Evolutionary conservation across 148 eudicot genomes (phyloP), one percentile per base, ranked within the genome.

Genomic region (Euryodendron excelsum): DNA sequence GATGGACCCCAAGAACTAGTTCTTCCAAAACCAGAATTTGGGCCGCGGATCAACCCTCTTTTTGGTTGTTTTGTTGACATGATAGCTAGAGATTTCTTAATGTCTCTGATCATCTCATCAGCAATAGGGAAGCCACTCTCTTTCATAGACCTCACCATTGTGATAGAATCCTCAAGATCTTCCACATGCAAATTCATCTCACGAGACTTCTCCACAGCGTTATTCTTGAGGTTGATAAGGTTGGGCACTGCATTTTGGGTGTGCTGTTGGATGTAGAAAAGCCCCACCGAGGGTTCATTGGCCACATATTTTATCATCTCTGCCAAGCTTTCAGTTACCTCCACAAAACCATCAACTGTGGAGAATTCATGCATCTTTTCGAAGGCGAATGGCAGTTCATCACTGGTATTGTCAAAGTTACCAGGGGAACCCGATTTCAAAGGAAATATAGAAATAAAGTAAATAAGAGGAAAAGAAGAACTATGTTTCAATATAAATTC

Each of bases 221-320:
- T 87, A 76, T 87, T 91, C 75, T 82, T 92, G 73, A 87, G 88
- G 83, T 78, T 85, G 48, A 91, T 69, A 17, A 93, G 85, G 80
- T 91, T 96, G n/a, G 99, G 97, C 14, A 87, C 91, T 33, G 98
- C 93, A 36, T 88, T 90, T 71, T 90, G 92, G 33, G 90, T 87
- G 81, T 96, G 99, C 76, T 93, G 95, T 76, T 96, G 99, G 77
- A 96, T 80, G 59, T 89, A 96, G 86, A 85, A 93, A 78, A 96
- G 89, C 25, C 99, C 99, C 56, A 92, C 93, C 0, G 98, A 96
- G 79, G 99, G 99, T 79, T 96, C 98, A 60, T 96, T 96, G 39
- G 98, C 99, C 60, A 90, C 75, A 47, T 84, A 93, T 75, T 89
- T 96, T 72, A 92, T 88, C 94, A 96, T 96, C 59, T 91, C 95